Conservation (phyloP, 306 rosid genomes). For the Dryas drummondii region DNA sequence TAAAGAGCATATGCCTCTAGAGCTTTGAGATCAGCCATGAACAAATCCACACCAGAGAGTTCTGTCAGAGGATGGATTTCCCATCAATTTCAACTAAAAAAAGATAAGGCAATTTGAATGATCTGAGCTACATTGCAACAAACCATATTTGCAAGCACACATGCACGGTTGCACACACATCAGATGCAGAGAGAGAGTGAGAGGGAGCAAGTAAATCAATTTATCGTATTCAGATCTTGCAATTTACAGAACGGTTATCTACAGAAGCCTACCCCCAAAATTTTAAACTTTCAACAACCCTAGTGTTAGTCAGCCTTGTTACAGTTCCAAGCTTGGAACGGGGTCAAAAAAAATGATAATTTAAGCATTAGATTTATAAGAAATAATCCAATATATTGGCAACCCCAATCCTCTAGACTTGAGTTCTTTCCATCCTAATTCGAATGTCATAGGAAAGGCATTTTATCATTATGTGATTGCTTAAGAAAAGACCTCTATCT, state of each 20-base stretch:
- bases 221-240: no score
- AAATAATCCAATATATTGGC: background rate
- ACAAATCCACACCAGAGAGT: constrained; percentile 69
- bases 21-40: constrained; percentile 82
- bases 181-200: no score
- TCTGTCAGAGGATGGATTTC: constrained; percentile 39
- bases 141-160: background rate
- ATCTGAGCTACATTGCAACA: background rate
- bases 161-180: background rate
- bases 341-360: background rate
- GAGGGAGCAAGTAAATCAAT: no score
- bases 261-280: background rate
- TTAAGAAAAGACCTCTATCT: background rate
- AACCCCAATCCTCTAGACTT: background rate
- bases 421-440: background rate
- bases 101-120: background rate
- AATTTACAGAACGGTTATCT: background rate
- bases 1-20: constrained; percentile 74
- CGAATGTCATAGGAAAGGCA: background rate
- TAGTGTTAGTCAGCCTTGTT: background rate
- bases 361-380: background rate
- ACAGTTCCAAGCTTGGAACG: background rate
- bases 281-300: background rate
- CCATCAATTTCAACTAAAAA: constrained; percentile 7
- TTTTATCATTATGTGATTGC: background rate